Evolutionary conservation across 202 grass and related monocot genomes (phyloP).

Genomic region (Schoenoplectus triqueter): DNA sequence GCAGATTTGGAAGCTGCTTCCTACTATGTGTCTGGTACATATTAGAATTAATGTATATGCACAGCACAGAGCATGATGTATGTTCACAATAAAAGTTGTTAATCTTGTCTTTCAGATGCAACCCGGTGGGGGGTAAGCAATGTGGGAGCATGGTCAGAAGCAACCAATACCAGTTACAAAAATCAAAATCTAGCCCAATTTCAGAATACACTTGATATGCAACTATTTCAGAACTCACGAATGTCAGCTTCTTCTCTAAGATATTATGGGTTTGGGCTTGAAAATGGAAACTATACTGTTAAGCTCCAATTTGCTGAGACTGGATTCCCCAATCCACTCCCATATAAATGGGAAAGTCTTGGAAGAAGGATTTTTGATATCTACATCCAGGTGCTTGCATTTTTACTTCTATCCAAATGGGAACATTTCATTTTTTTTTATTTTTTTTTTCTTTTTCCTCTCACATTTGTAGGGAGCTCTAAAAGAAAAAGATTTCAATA

Average conservation of each 20-base stretch:
- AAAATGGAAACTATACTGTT: slow-evolving; percentile 30
- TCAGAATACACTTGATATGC: slow-evolving; percentile 57
- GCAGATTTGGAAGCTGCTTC: slow-evolving; percentile 47
- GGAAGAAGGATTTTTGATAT: slow-evolving; percentile 88
- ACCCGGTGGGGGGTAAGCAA: slow-evolving; percentile 70
- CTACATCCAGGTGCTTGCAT: slow-evolving; percentile 61
- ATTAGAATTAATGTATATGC: not conserved
- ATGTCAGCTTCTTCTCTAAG: slow-evolving; percentile 76
- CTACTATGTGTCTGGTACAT: slow-evolving; percentile 53
- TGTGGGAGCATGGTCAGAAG: slow-evolving; percentile 51
- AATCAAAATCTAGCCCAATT: slow-evolving; percentile 50
- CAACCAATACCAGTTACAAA: slow-evolving; percentile 44
- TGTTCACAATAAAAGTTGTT: no score
- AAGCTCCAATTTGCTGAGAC: slow-evolving; percentile 74
- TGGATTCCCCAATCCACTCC: slow-evolving; percentile 40
- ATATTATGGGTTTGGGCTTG: slow-evolving; percentile 78
- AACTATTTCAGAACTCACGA: slow-evolving; percentile 65
- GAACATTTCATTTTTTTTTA: no score
- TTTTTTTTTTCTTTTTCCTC: not conserved
- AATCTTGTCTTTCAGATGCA: not conserved
- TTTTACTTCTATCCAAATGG: not conserved
- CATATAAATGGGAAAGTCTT: slow-evolving; percentile 47
- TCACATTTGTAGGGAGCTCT: slow-evolving; percentile 51
- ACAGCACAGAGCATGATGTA: no score
- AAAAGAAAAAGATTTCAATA: slow-evolving; percentile 67